These are phyloP conservation scores for Sphagnum magellanicum DNA, from an alignment of 228 moss, liverwort and hornwort species.

Conservation along the genomic window DNA sequence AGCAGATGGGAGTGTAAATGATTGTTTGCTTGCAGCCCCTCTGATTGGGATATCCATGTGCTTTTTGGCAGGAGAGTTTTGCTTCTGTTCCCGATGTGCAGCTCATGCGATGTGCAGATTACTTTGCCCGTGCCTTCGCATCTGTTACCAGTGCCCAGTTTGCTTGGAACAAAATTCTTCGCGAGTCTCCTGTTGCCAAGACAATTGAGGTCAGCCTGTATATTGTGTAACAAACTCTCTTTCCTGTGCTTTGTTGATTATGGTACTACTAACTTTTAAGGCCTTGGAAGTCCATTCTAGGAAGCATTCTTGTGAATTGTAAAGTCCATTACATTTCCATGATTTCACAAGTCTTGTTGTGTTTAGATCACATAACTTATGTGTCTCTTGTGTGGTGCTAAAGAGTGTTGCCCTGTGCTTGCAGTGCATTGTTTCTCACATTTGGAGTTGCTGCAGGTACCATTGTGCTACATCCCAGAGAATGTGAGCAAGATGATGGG, in stretches of 20 bases:
- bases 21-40: too few species aligned
- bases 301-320: too few species aligned
- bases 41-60: too few species aligned
- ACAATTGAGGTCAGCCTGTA: conserved; percentile 55
- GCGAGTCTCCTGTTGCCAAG: conserved; percentile 67
- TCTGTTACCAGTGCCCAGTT: conserved; percentile 75
- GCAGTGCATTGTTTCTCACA: neutral
- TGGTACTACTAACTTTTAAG: neutral
- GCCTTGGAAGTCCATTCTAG: neutral
- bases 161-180: conserved; percentile 82
- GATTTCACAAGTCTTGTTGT: too few species aligned
- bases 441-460: conserved; percentile 49
- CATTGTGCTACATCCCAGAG: conserved; percentile 69
- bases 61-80: conserved; percentile 63
- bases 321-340: too few species aligned
- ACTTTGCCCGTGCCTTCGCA: conserved; percentile 68
- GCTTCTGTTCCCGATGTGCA: conserved; percentile 70
- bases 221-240: neutral
- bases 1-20: too few species aligned
- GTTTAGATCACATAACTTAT: neutral
- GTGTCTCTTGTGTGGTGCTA: too few species aligned
- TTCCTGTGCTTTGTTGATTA: neutral
- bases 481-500: conserved; percentile 53
- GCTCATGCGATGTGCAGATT: conserved; percentile 89
- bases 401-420: too few species aligned